Base-by-base conservation (phyloP, 768 basidiomycete species). In the Mycena galopus region DNA sequence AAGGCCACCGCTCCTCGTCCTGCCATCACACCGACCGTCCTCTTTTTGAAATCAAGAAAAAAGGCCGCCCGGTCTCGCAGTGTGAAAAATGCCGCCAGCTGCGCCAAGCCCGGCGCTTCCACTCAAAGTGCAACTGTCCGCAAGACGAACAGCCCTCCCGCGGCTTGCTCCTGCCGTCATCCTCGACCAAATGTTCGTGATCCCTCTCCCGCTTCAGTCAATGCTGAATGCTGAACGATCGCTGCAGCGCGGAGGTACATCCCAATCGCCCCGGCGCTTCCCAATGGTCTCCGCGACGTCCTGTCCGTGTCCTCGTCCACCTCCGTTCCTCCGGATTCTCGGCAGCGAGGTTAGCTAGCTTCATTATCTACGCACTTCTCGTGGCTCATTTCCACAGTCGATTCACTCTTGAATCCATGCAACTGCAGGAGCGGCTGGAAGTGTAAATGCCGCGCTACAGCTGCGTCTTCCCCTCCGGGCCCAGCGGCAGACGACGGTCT, bases 31-130 rank as follows among this genome's bases (percentile, higher is more conserved):
- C 91, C 33, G 94, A 96, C 76, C 87, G 96, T 23, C 95, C 96
- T 5, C 86, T 98, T n/a, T 96, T 94, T 73, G 95, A 97, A 80
- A 92, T 97, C 69, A 95, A 96, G 87, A 94, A 93, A 86, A 96
- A 97, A 80, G 96, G 96, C 2, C 88, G 96, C 9, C 96, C 96
- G 0, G 89, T 96, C 19, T 95, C 96, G 9, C 96, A 97, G 80
- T 98, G 96, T 82, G 87, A 89, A 65, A 91, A 90, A 75, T 97
- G 96, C 79, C 91, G 95, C 39, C 90, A 94, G 76, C 86, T 94
- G 37, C 89, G 96, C 21, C 92, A 94, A 81, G 92, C 91, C 51
- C 93, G 91, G 81, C 91, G 89, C 72, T 86, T 95, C 35, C 95
- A 96, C 78, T 93, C 93, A 35, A 95, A 94, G 78, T 96, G 94